phyloP scores from a whole-genome alignment of 2,329 filamentous ascomycete genomes.

The Colletotrichum chlorophyti region DNA sequence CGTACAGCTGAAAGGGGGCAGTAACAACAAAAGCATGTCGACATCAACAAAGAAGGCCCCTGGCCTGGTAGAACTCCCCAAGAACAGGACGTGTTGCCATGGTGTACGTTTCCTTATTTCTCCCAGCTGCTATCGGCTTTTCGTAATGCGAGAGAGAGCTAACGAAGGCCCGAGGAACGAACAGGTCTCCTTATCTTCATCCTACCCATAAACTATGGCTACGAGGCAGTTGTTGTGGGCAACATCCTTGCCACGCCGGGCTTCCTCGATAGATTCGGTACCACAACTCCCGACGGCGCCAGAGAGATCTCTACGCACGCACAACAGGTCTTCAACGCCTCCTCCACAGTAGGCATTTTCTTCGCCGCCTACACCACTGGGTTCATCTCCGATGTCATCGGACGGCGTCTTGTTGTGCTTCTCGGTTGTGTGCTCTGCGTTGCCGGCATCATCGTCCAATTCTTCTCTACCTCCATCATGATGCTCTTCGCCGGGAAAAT shows the following conservation, averaged over 20 bases:
- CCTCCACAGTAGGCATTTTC: slow-evolving; percentile 12
- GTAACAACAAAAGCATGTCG: too few species aligned
- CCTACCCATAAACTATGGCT: slow-evolving; percentile 17
- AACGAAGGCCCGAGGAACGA: background rate
- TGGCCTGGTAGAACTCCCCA: too few species aligned
- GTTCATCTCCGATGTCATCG: slow-evolving; percentile 10
- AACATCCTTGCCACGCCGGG: slow-evolving; percentile 3
- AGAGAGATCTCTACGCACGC: slow-evolving; percentile 1
- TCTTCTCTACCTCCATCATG: slow-evolving; percentile 18
- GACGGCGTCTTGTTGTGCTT: slow-evolving; percentile 16
- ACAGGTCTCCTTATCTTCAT: slow-evolving; percentile 15
- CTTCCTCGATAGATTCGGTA: slow-evolving; percentile 1
- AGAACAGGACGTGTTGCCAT: too few species aligned
- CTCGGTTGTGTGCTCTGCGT: slow-evolving; percentile 9
- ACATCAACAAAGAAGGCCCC: too few species aligned
- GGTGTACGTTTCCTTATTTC: too few species aligned
- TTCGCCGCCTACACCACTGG: slow-evolving; percentile 16
- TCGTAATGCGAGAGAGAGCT: background rate
- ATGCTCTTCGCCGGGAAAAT: slow-evolving; percentile 24
- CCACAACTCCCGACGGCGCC: background rate
- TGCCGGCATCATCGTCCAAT: slow-evolving; percentile 20
- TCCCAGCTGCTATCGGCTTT: too few species aligned
- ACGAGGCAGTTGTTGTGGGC: slow-evolving; percentile 10
- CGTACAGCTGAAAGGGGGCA: too few species aligned
- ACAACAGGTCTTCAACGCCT: slow-evolving; percentile 6